Percentiles rank a stretch among this genome's conserved stretches.
Evolutionary conservation across 1,139 yeast species (phyloP).

Genomic region (Sugiyamaella paludigena): DNA sequence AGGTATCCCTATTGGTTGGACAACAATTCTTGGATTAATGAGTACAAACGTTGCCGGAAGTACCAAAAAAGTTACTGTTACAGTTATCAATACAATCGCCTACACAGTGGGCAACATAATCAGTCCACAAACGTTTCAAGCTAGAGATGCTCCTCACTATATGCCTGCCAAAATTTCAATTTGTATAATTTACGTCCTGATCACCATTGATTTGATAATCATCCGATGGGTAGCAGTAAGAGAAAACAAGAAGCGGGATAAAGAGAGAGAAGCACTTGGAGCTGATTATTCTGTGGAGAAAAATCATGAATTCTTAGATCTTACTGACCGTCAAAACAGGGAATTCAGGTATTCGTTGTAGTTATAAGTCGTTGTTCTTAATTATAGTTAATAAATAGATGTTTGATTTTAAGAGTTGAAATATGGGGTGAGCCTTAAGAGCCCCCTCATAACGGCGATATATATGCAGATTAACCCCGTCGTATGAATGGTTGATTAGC

Average conservation of each 20-base stretch:
- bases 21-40: slow-evolving; percentile 47
- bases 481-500: too few species aligned
- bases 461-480: too few species aligned
- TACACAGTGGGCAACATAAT: slow-evolving; percentile 54
- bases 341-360: slow-evolving; percentile 49
- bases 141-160: slow-evolving; percentile 50
- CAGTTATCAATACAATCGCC: slow-evolving; percentile 47
- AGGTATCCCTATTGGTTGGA: slow-evolving; percentile 42
- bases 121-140: slow-evolving; percentile 54
- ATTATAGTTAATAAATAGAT: too few species aligned
- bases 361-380: too few species aligned
- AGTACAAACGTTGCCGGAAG: slow-evolving; percentile 66
- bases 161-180: slow-evolving; percentile 45
- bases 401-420: too few species aligned
- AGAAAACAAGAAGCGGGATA: slow-evolving; percentile 34
- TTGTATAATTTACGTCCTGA: slow-evolving; percentile 37
- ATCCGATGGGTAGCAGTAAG: slow-evolving; percentile 36
- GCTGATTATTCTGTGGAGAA: slow-evolving; percentile 41
- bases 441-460: too few species aligned
- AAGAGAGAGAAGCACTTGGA: slow-evolving; percentile 26
- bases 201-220: slow-evolving; percentile 31
- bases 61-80: slow-evolving; percentile 63
- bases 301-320: slow-evolving; percentile 50
- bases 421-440: too few species aligned
- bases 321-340: slow-evolving; percentile 62